Evolutionary conservation across 805 yeast genomes (phyloP).

Genomic region (Cephaloascus albidus): DNA sequence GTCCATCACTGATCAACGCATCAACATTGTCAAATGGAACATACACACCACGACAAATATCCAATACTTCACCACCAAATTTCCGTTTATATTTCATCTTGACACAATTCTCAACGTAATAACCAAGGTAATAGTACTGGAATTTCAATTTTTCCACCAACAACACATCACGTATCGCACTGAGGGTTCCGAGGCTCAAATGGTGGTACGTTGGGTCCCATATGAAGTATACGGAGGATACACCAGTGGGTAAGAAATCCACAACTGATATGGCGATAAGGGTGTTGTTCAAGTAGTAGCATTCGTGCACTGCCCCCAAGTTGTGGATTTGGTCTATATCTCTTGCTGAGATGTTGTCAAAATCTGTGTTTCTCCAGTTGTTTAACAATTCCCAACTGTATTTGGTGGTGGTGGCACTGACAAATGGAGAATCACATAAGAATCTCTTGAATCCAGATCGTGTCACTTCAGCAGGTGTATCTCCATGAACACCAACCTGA

Average conservation of each 20-base stretch:
- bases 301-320: constrained; percentile 68
- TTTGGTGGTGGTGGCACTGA: constrained; percentile 2
- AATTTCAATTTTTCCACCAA: constrained; percentile 35
- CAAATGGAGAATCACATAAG: constrained; percentile 62
- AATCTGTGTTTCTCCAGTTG: constrained; percentile 21
- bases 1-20: constrained; percentile 16
- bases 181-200: constrained; percentile 66
- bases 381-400: constrained; percentile 28
- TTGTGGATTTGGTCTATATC: constrained; percentile 5
- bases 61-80: constrained; percentile 70
- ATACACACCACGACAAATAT: constrained; percentile 37
- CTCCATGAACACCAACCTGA: constrained; percentile 65
- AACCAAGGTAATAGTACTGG: constrained; percentile 70
- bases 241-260: constrained; percentile 66
- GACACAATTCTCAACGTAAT: constrained; percentile 65
- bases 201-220: constrained; percentile 77
- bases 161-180: constrained; percentile 63
- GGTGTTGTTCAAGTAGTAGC: constrained; percentile 55
- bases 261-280: constrained; percentile 69
- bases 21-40: constrained; percentile 24
- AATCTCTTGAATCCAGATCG: constrained; percentile 48
- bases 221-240: constrained; percentile 80
- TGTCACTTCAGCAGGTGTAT: constrained; percentile 36
- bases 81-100: constrained; percentile 78
- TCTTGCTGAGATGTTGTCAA: constrained; percentile 1